phyloP scores from a whole-genome alignment of 108 stramenopile genomes.

The Cyclotella atomus region DNA sequence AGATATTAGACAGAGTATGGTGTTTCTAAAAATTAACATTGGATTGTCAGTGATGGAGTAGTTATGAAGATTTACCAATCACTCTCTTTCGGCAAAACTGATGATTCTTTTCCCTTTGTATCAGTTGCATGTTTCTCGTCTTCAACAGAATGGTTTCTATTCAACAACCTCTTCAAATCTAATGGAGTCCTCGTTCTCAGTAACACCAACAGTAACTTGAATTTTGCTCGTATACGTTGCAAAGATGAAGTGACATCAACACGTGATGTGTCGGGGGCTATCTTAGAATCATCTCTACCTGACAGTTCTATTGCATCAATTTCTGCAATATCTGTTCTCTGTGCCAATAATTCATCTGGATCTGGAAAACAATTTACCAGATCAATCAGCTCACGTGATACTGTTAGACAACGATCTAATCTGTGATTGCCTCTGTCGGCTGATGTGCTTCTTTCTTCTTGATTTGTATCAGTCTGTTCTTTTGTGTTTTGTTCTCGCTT shows the following conservation, averaged over 20 bases:
- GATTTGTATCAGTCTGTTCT: neutral
- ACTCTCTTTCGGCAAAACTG: neutral
- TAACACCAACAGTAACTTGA: conserved; percentile 5
- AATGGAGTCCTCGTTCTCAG: neutral
- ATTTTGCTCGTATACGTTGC: conserved; percentile 13
- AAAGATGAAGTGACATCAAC: conserved; percentile 5
- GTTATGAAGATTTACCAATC: neutral
- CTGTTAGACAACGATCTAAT: conserved; percentile 25
- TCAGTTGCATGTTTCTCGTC: neutral
- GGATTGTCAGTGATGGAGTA: neutral
- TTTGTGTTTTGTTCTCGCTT: neutral
- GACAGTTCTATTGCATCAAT: neutral
- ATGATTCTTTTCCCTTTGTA: neutral
- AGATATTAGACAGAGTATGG: too few species aligned
- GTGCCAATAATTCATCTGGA: conserved; percentile 24
- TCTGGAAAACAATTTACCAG: conserved; percentile 37
- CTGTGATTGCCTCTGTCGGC: conserved; percentile 3
- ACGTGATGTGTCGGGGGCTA: neutral
- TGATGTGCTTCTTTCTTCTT: neutral
- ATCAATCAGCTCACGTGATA: conserved; percentile 19
- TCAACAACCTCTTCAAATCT: conserved; percentile 2
- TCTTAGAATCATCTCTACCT: neutral
- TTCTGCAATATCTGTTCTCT: neutral
- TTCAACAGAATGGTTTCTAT: neutral
- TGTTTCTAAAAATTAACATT: neutral